Evolutionary conservation across 371 early-diverging fungal genomes (phyloP).

Genomic region (Dipsacomyces acuminosporus): DNA sequence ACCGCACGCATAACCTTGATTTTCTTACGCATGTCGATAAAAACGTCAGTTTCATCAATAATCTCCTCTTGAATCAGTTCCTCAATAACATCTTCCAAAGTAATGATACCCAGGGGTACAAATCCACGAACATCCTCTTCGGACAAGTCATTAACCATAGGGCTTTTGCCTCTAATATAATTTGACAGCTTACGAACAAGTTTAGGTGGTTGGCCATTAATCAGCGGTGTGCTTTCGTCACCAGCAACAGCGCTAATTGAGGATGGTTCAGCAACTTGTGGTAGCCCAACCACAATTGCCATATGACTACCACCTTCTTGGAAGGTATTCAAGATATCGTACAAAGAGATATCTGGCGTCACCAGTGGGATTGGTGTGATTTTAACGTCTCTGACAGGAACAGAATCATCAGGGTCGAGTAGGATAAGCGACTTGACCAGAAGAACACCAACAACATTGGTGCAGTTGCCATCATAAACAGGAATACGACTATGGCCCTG

Average conservation of each 20-base stretch:
- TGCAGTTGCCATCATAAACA: constrained; percentile 57
- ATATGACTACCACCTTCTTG: constrained; percentile 83
- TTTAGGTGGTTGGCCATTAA: constrained; percentile 11
- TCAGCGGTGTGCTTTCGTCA: constrained; percentile 16
- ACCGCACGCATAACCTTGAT: constrained; percentile 50
- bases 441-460: constrained; percentile 83
- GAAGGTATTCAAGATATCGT: constrained; percentile 89
- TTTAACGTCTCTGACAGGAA: constrained; percentile 63
- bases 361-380: constrained; percentile 74
- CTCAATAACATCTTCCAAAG: constrained; percentile 95
- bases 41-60: constrained; percentile 92
- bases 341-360: constrained; percentile 67
- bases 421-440: constrained; percentile 81
- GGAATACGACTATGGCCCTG: constrained; percentile 91
- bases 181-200: constrained; percentile 27
- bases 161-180: constrained; percentile 19
- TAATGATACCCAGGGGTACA: constrained; percentile 57
- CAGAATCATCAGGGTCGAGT: constrained; percentile 77
- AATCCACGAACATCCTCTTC: constrained; percentile 18
- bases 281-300: constrained; percentile 48
- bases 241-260: not conserved
- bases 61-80: constrained; percentile 86
- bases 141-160: constrained; percentile 17
- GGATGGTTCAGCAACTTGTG: not conserved
- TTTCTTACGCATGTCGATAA: constrained; percentile 65